Base-by-base conservation (phyloP, 2,329 filamentous ascomycete genomes). In the Ustilaginoidea virens region DNA sequence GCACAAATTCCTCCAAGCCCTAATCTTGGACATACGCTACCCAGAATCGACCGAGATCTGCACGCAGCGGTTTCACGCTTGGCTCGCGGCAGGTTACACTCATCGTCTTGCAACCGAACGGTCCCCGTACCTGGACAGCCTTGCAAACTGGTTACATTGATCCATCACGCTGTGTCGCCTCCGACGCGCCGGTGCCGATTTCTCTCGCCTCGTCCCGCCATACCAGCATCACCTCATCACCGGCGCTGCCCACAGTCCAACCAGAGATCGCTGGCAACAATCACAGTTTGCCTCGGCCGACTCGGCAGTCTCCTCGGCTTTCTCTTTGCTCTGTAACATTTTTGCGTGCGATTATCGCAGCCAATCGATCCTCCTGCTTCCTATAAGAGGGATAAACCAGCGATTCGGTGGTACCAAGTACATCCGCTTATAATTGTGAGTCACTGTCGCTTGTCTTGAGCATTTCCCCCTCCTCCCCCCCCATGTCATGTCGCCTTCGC, bases 201-300 rank as follows among this genome's bases (percentile, higher is more conserved):
- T 35, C 39, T 43, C 35, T 46, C 45, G 42, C 39, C 43, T 48
- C 39, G 40, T 46, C 39, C 40, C 31, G 36, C 35, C 38, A 43
- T 35, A 43, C 39, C 41, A 36, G 32, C 39, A 36, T 35, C 36
- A 33, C 35, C 35, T 39, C 37, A 39, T 44, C 39, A 37, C 38
- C 35, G 35, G n/a, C n/a, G n/a, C n/a, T n/a, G n/a, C n/a, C 36
- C 36, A 40, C 47, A 42, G 49, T 43, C 47, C 45, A 46, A 30
- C 34, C 37, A 43, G 44, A 47, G 41, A 45, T 40, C 47, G 50
- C 48, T 52, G 51, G 52, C 42, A 42, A 48, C 43, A 38, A 45
- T 48, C 44, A 42, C 41, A 45, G 38, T 33, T 39, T 36, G 34
- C 37, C 36, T n/a, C 44, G 28, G 47, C 42, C 44, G 25, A 44